Evolutionary conservation across 768 basidiomycete genomes (phyloP), one percentile per base, ranked within the genome.

Genomic region (Coprinopsis marcescibilis): DNA sequence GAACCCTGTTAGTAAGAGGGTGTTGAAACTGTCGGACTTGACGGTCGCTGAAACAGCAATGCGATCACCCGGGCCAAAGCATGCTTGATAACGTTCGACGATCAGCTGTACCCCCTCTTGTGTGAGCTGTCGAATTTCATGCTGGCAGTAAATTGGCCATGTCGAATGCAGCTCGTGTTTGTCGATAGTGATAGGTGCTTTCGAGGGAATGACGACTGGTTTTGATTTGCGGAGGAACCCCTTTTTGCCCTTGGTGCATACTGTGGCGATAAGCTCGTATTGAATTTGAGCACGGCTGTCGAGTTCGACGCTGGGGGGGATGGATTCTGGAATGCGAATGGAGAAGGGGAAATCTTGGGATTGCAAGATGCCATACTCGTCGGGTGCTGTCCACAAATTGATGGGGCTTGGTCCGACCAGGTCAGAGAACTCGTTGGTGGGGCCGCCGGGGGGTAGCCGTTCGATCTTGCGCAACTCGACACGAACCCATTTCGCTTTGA

Each of bases 81-180:
- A 94, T 5, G 84, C 84, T 48, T 79, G 74, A 20, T 72, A 72
- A 29, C 93, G 83, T 21, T 87, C 81, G 15, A 92, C 83, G 35
- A 76, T 79, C 50, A 96, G 77, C 19, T 75, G 81, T 14, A 91
- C 74, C 21, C 82, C 83, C 2, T 89, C 83, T 51, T 82, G 77
- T 2, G 70, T 57, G 14, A 79, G 65, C 13, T 77, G 72, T n/a
- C 88, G 83, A 26, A 73, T 74, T 56, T 91, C 87, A 10, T 77
- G 76, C 59, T 90, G 86, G 40, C 77, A 78, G 59, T 91, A 95
- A 24, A 94, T 76, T 2, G 93, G 92, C 93, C 93, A 96, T 1
- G 89, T 84, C 3, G 91, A 86, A 58, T 95, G 92, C 5, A 94
- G 69, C 53, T 95, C 93, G 58, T 95, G 92, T 63, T 95, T 96